Percentiles rank a stretch among this genome's conserved stretches.
These are phyloP conservation scores for Nakazawaea populi DNA, from an alignment of 805 yeast species.

Conservation along the genomic window DNA sequence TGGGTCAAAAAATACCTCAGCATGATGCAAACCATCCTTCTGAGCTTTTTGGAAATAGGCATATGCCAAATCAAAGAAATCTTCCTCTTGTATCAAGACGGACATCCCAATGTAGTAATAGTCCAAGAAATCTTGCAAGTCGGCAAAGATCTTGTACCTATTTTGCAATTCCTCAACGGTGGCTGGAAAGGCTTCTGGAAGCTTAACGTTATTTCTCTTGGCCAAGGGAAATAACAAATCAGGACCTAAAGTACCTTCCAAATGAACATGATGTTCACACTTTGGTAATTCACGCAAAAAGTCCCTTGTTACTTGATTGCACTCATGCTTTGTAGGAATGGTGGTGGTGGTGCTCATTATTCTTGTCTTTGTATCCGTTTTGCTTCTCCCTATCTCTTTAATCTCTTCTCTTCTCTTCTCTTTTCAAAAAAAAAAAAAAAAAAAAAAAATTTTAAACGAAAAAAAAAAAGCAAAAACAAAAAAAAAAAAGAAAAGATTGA, in stretches of 20 bases:
- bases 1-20: conserved; percentile 80
- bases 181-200: conserved; percentile 62
- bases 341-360: neutral
- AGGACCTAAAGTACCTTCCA: conserved; percentile 83
- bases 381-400: neutral
- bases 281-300: conserved; percentile 72
- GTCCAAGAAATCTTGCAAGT: conserved; percentile 73
- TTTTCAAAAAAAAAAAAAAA: too few relatives aligned
- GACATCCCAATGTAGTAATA: conserved; percentile 78
- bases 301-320: conserved; percentile 31
- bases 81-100: conserved; percentile 63
- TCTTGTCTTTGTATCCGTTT: neutral
- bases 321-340: conserved; percentile 18
- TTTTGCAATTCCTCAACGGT: conserved; percentile 50
- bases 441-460: too few relatives aligned
- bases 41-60: conserved; percentile 58
- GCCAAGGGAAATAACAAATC: conserved; percentile 65
- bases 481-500: too few relatives aligned
- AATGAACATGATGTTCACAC: conserved; percentile 82
- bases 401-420: neutral
- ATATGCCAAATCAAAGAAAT: conserved; percentile 75
- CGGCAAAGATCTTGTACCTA: conserved; percentile 56
- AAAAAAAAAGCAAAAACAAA: too few relatives aligned
- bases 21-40: conserved; percentile 56
- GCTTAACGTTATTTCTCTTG: conserved; percentile 48